Base-by-base conservation (phyloP, 2,329 filamentous ascomycete genomes). In the Cytospora chrysosperma region DNA sequence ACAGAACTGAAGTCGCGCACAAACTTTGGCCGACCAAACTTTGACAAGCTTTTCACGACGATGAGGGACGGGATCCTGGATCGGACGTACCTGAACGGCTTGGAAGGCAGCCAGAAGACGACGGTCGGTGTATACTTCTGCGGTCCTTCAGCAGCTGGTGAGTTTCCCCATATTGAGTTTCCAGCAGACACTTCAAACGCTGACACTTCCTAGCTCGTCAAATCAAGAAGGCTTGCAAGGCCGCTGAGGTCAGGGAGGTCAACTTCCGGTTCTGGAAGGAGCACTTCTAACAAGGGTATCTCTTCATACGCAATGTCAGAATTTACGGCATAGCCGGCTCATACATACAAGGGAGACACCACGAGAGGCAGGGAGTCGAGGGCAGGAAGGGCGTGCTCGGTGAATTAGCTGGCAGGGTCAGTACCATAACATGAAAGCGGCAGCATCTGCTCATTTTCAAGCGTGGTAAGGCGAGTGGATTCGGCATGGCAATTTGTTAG, bases 261-360 rank as follows among this genome's bases (percentile, higher is more conserved):
- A 86, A 88, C 72, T 99, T 98, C 81, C 91, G 92, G 71, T 99
- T 99, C 82, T 99, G 95, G 95, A 99, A 99, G 81, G 95, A 99
- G 78, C 94, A 99, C 74, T 89, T 89, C 74, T 89, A 82, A 74
- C 66, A 63, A 1, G 12, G 2, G 9, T 57, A n/a, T n/a, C n/a
- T 53, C 19, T 56, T 13, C 34, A 19, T 28, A 27, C 7, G n/a
- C 8, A 27, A 24, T 12, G 10, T 19, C 49, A 40, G 34, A 19
- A 37, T 4, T 13, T 21, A n/a, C 19, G 13, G 28, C 28, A 54
- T 6, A 8, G 26, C 32, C 30, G 57, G 28, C n/a, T 32, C 30
- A 37, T 59, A 19, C 13, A 34, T 12, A 34, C 32, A 17, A 17
- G 34, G 34, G 34, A 3, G 37, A 40, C 32, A 34, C 19, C 37